Evolutionary conservation across 2,329 filamentous ascomycete species (phyloP), one percentile per base, ranked within the genome.

Genomic region (Alternaria sp.): DNA sequence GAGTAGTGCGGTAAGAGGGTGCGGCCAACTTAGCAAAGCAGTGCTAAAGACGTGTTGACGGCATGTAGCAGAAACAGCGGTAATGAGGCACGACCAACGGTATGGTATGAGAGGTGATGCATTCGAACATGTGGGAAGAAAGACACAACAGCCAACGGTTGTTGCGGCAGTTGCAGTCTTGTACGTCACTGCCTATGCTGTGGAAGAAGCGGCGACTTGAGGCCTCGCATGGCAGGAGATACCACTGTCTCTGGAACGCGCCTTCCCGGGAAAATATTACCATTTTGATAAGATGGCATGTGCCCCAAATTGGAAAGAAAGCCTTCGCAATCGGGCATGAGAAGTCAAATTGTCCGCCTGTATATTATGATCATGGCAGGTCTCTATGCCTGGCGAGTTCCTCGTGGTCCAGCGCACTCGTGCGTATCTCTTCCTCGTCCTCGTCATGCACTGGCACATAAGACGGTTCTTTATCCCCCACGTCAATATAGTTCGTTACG

Each of bases 401-500:
- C 20, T 72, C 67, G 4, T 66, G 25, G 8, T 65, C 69, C 15
- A 66, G 70, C 9, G 57, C 70, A n/a, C 66, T 68, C 9, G 63
- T 60, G 25, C 61, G 33, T 3, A n/a, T 45, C 4, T 60, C 63
- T 8, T 67, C 65, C 2, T 71, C 71, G 5, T 72, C 70, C 9
- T 64, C 70, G 25, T 58, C 63, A 4, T 55, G 60, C 11, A 75
- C 59, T 44, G 71, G 69, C 4, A 64, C 43, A 56, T 77, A 75
- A 7, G 60, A 61, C 21, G 61, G 45, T 21, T 71, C 68, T 44
- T 67, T 69, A n/a, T 71, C 67, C 28, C 68, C 71, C 4, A 76
- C 69, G 10, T 64, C 66, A 14, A 80, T 76, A 6, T 76, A 8
- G 65, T 62, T 47, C 75, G 73, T 78, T 9, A 78, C 65, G 11